Evolutionary conservation across 805 yeast species (phyloP).

Genomic region (Zygotorulaspora sp.): DNA sequence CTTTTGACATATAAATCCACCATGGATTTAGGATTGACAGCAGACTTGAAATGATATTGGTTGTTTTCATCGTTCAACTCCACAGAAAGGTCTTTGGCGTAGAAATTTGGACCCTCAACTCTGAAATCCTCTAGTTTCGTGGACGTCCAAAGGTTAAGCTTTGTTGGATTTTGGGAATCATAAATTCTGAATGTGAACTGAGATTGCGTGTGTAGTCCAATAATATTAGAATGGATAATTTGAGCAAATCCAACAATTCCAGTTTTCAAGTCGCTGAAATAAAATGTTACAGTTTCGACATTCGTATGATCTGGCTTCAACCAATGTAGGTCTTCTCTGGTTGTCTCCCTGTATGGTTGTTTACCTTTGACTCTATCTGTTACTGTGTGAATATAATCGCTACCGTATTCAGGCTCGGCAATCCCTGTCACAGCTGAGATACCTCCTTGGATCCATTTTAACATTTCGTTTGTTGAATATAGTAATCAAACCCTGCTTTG

Average conservation of each 20-base stretch:
- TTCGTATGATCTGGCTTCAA: slow-evolving; percentile 70
- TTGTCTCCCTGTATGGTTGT: slow-evolving; percentile 56
- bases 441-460: slow-evolving; percentile 80
- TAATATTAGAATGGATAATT: slow-evolving; percentile 86
- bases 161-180: slow-evolving; percentile 32
- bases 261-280: slow-evolving; percentile 59
- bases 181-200: slow-evolving; percentile 88
- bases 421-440: slow-evolving; percentile 94
- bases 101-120: slow-evolving; percentile 69
- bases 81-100: slow-evolving; percentile 68
- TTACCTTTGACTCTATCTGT: slow-evolving; percentile 52
- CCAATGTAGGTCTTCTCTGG: slow-evolving; percentile 72
- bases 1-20: slow-evolving; percentile 65
- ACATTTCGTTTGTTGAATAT: too few species aligned
- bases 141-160: slow-evolving; percentile 70
- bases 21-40: slow-evolving; percentile 61
- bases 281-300: slow-evolving; percentile 94
- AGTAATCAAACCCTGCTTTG: too few species aligned
- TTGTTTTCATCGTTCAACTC: slow-evolving; percentile 52
- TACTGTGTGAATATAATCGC: slow-evolving; percentile 85
- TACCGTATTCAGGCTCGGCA: slow-evolving; percentile 96
- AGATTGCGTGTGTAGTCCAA: slow-evolving; percentile 84
- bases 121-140: slow-evolving; percentile 78
- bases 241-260: slow-evolving; percentile 86
- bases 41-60: slow-evolving; percentile 53